phyloP scores from a whole-genome alignment of 2,329 filamentous ascomycete species.

The Fusarium coffeatum region DNA sequence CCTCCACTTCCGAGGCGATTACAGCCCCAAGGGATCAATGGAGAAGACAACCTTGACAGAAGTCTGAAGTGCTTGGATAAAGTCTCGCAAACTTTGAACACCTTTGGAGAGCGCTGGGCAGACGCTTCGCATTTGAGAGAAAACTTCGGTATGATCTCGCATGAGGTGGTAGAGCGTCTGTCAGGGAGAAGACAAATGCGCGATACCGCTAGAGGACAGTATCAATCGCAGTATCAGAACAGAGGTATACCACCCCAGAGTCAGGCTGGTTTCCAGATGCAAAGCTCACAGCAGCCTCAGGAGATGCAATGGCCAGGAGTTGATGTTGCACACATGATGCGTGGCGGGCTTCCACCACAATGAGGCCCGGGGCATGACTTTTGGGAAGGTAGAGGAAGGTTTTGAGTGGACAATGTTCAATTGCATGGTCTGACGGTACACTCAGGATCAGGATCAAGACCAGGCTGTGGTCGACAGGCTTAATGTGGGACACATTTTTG shows the following conservation, averaged over 20 bases:
- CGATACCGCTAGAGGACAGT: constrained; percentile 48
- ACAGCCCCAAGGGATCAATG: constrained; percentile 49
- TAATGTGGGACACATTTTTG: not conserved
- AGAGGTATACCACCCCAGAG: constrained; percentile 43
- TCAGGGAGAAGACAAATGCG: constrained; percentile 53
- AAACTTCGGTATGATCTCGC: constrained; percentile 64
- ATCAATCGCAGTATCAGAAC: constrained; percentile 51
- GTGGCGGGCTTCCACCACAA: constrained; percentile 39
- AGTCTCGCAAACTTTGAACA: constrained; percentile 64
- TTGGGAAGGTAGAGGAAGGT: not conserved
- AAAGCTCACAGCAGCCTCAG: constrained; percentile 48
- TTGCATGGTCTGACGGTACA: not conserved
- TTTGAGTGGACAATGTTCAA: not conserved
- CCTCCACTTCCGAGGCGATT: constrained; percentile 65
- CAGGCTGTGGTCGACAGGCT: not conserved
- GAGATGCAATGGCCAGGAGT: constrained; percentile 59
- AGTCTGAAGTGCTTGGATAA: constrained; percentile 67
- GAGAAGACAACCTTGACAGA: constrained; percentile 64
- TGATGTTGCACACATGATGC: constrained; percentile 58
- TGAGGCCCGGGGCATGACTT: not conserved
- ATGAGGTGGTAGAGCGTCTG: constrained; percentile 58
- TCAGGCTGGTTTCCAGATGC: constrained; percentile 31
- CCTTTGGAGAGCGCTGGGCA: constrained; percentile 70
- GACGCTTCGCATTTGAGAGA: constrained; percentile 65
- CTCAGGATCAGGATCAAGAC: not conserved